Conservation (phyloP, 768 basidiomycete species). For the Omphalotus guepiniiformis region DNA sequence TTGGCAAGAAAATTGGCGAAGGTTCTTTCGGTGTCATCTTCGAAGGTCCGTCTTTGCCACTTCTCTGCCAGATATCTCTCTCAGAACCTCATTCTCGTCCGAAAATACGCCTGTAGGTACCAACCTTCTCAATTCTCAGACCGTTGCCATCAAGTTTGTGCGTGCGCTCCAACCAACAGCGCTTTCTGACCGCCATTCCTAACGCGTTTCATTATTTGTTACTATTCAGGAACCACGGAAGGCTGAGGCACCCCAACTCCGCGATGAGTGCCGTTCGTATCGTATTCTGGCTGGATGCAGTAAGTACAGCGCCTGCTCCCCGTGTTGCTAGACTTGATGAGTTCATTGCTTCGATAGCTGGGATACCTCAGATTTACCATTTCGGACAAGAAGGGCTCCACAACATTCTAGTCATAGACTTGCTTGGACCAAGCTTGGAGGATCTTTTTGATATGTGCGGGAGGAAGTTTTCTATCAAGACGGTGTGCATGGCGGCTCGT, state of each 20-base stretch:
- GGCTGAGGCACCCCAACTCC: constrained; percentile 95
- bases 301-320: constrained; percentile 43
- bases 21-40: constrained; percentile 97
- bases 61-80: constrained; percentile 3
- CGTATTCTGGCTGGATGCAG: constrained; percentile 87
- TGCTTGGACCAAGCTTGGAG: constrained; percentile 93
- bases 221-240: constrained; percentile 74
- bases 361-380: constrained; percentile 99
- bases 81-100: constrained; percentile 9
- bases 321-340: constrained; percentile 11
- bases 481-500: constrained; percentile 97
- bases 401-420: constrained; percentile 98
- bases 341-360: constrained; percentile 49
- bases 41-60: constrained; percentile 48
- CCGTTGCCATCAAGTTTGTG: constrained; percentile 99
- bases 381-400: constrained; percentile 98
- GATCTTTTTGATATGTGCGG: constrained; percentile 99
- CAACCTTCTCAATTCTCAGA: constrained; percentile 96
- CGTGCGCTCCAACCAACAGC: too few relatives aligned
- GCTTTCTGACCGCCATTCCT: background rate
- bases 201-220: background rate
- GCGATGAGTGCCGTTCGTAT: constrained; percentile 98
- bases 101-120: constrained; percentile 57
- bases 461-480: constrained; percentile 96
- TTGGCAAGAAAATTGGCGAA: constrained; percentile 99